A percentile compares a stretch with the other conserved stretches of the same genome.
Conservation (phyloP, 257 asterid species). For the Penstemon newberryi region DNA sequence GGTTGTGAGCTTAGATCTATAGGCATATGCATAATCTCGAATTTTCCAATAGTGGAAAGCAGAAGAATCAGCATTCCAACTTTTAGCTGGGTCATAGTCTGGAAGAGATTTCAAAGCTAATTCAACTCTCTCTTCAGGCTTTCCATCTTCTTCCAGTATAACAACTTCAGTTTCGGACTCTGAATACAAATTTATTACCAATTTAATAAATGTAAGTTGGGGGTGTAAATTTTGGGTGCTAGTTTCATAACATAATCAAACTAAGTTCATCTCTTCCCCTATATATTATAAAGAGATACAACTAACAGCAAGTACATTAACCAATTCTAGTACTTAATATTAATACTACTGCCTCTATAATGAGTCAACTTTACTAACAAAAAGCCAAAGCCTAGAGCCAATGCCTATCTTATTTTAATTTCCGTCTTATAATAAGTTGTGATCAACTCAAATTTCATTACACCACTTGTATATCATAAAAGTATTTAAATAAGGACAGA, state of each 20-base stretch:
- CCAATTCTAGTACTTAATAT: conserved; percentile 15
- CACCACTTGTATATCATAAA: too few relatives aligned
- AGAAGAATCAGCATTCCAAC: conserved; percentile 57
- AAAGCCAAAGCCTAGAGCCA: conserved; percentile 21
- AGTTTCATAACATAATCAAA: conserved; percentile 19
- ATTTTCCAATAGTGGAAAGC: conserved; percentile 93
- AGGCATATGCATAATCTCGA: conserved; percentile 96
- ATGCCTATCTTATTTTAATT: not conserved
- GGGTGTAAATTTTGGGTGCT: conserved; percentile 13
- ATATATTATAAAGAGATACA: not conserved
- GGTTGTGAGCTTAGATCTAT: conserved; percentile 77
- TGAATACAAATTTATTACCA: conserved; percentile 33
- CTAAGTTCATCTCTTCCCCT: conserved; percentile 7
- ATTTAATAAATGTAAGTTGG: conserved; percentile 7
- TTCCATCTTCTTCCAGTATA: conserved; percentile 67
- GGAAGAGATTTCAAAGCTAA: conserved; percentile 80
- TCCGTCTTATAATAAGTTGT: not conserved
- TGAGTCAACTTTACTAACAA: conserved; percentile 18
- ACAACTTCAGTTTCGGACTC: conserved; percentile 69
- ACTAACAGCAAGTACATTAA: conserved; percentile 20
- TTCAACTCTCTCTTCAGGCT: conserved; percentile 76
- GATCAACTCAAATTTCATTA: not conserved
- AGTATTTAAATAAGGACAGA: too few relatives aligned
- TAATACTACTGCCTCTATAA: conserved; percentile 16
- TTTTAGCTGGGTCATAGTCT: conserved; percentile 62